A percentile compares a stretch with the other conserved stretches of the same genome.
Evolutionary conservation across 768 basidiomycete species (phyloP).

Genomic region (Suillus subluteus): DNA sequence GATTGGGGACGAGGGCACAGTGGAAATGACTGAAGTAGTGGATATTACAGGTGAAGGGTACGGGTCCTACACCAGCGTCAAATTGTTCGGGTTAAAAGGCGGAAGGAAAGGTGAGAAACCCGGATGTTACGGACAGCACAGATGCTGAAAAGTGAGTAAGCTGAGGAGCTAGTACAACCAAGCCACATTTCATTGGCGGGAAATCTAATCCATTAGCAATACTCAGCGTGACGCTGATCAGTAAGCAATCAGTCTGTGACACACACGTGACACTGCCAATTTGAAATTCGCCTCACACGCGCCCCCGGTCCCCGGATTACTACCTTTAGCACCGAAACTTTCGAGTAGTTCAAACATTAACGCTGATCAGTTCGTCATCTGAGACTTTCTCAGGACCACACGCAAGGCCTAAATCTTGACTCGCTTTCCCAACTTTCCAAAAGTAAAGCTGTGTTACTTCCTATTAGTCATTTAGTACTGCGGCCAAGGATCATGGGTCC

Average conservation of each 20-base stretch:
- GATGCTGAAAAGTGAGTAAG: slow-evolving; percentile 20
- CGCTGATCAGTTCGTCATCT: background rate
- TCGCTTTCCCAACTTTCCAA: background rate
- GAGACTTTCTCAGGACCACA: background rate
- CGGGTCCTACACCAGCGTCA: background rate
- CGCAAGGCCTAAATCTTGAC: background rate
- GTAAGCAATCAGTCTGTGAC: slow-evolving; percentile 31
- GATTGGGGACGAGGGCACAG: background rate
- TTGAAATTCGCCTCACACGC: slow-evolving; percentile 23
- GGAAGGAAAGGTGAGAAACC: slow-evolving; percentile 5
- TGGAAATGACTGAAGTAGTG: background rate
- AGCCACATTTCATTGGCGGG: slow-evolving; percentile 12
- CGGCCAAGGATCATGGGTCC: background rate
- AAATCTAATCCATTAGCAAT: slow-evolving; percentile 21
- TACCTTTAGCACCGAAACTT: background rate
- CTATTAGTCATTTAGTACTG: slow-evolving; percentile 1
- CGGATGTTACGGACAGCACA: background rate
- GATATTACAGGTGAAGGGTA: background rate
- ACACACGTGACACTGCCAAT: slow-evolving; percentile 19
- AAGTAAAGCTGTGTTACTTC: background rate
- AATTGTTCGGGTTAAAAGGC: background rate
- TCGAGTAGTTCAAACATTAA: background rate
- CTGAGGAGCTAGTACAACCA: slow-evolving; percentile 11
- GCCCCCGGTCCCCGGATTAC: too few species aligned
- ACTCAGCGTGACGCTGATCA: slow-evolving; percentile 26